Evolutionary conservation across 176 grass and related monocot species (phyloP).

Genomic region (Aegilops speltoides): DNA sequence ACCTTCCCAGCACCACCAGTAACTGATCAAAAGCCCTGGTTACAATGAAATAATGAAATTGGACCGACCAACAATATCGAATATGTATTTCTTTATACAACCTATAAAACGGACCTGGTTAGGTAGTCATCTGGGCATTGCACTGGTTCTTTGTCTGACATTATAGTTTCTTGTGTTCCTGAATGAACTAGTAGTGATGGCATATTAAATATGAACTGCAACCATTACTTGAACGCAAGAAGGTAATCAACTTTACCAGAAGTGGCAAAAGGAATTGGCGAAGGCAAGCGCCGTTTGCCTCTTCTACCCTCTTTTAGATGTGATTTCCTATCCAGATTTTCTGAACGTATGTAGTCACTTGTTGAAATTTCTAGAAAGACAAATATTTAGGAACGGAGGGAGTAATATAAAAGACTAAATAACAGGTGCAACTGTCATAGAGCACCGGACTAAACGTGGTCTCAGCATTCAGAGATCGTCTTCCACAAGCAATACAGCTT

Average conservation of each 20-base stretch:
- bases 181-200: conserved; percentile 20
- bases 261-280: conserved; percentile 37
- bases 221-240: background rate
- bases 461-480: conserved; percentile 5
- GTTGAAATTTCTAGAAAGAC: too few relatives aligned
- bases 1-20: conserved; percentile 60
- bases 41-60: conserved; percentile 27
- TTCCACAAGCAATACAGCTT: background rate
- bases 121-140: conserved; percentile 65
- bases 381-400: too few relatives aligned
- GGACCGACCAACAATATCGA: background rate
- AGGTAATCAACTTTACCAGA: conserved; percentile 47
- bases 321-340: conserved; percentile 49
- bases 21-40: conserved; percentile 76
- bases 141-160: conserved; percentile 50
- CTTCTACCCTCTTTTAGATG: conserved; percentile 50
- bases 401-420: background rate
- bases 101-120: conserved; percentile 46
- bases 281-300: conserved; percentile 36
- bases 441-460: background rate
- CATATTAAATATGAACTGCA: conserved; percentile 5
- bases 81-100: conserved; percentile 24
- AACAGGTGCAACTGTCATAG: background rate
- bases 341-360: background rate
- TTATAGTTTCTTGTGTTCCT: conserved; percentile 62